phyloP scores from a whole-genome alignment of 306 rosid species.

The Quillaja saponaria region DNA sequence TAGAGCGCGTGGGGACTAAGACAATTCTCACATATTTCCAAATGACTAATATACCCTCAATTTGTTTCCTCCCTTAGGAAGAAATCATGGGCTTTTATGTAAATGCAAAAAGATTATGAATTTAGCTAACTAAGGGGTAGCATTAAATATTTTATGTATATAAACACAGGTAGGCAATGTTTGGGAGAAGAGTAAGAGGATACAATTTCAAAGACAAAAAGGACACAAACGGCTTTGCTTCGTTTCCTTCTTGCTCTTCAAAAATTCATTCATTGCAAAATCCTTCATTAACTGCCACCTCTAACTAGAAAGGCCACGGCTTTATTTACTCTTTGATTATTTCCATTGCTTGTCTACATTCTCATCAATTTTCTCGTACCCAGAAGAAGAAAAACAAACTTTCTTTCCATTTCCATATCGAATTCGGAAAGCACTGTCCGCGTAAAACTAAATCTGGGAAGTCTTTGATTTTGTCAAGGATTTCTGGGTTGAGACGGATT shows the following conservation, averaged over 20 bases:
- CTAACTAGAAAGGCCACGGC: conserved; percentile 45
- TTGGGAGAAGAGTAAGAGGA: conserved; percentile 1
- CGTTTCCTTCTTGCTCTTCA: no score
- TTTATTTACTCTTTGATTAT: conserved; percentile 28
- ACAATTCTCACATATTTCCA: neutral
- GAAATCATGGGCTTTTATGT: conserved; percentile 3
- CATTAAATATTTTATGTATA: neutral
- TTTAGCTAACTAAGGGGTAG: neutral
- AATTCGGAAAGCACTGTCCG: neutral
- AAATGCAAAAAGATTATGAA: neutral
- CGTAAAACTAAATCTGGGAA: neutral
- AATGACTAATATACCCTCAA: conserved; percentile 25
- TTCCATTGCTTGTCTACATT: neutral
- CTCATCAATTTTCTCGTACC: neutral
- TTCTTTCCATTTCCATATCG: neutral
- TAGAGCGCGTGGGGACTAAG: conserved; percentile 59
- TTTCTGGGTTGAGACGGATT: neutral
- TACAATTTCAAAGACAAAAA: conserved; percentile 7
- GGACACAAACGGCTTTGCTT: conserved; percentile 37
- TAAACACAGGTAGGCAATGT: neutral
- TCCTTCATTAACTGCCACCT: conserved; percentile 37
- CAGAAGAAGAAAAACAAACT: neutral
- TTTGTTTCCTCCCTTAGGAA: neutral
- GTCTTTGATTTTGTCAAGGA: neutral
- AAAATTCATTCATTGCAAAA: no score